Conservation (phyloP, 2,329 filamentous ascomycete genomes). For the Colletotrichum coccodes region DNA sequence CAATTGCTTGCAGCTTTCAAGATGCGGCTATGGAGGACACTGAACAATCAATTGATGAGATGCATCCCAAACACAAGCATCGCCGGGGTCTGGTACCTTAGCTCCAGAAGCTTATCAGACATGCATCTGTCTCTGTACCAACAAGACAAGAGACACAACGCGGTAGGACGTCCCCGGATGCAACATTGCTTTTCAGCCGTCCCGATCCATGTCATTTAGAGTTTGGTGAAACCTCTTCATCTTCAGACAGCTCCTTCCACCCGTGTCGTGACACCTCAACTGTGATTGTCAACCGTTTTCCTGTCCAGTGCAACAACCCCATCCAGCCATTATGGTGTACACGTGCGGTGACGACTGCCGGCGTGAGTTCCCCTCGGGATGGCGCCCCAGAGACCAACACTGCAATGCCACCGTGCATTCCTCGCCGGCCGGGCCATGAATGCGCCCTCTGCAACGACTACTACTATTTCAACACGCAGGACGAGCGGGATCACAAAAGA, state of each 20-base stretch:
- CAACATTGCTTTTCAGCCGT: constrained; percentile 1
- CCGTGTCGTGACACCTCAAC: not conserved
- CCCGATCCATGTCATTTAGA: not conserved
- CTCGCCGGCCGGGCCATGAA: constrained; percentile 35
- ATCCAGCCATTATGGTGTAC: not conserved
- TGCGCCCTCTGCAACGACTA: constrained; percentile 41
- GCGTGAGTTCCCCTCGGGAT: constrained; percentile 37
- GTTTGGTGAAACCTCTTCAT: not conserved
- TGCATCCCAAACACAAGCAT: not conserved
- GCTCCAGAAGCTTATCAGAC: not conserved
- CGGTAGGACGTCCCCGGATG: not conserved
- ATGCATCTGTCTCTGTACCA: not conserved
- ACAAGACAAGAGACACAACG: constrained; percentile 5
- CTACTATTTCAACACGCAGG: constrained; percentile 37
- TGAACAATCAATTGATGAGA: not conserved
- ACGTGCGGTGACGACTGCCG: constrained; percentile 41
- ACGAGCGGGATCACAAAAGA: constrained; percentile 15
- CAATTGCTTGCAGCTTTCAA: not conserved
- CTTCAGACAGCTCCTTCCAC: not conserved
- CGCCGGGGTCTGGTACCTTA: not conserved
- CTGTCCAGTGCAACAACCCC: not conserved
- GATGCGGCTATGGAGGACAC: not conserved
- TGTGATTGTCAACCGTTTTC: not conserved
- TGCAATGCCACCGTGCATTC: constrained; percentile 39
- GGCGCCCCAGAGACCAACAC: constrained; percentile 40